These are phyloP conservation scores for Boletus vermiculosoides DNA, from an alignment of 768 basidiomycete species.

Conservation along the genomic window DNA sequence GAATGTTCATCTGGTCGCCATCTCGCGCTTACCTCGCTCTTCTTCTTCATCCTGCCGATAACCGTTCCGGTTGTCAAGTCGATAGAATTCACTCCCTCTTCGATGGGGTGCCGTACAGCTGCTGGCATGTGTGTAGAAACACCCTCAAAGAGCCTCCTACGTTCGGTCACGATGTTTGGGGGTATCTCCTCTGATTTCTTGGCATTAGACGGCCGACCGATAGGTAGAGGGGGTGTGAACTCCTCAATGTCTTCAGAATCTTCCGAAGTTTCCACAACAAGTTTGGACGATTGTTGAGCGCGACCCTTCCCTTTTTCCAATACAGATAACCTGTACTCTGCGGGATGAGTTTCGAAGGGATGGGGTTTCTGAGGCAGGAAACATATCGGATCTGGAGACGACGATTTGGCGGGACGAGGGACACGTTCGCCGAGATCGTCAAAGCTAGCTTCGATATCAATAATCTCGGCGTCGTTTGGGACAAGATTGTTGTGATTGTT, in stretches of 20 bases:
- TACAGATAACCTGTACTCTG: neutral
- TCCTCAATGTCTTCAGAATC: slow-evolving; percentile 24
- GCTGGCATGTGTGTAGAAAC: neutral
- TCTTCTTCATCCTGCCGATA: slow-evolving; percentile 26
- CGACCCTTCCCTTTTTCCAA: slow-evolving; percentile 27
- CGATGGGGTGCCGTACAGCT: neutral
- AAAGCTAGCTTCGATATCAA: slow-evolving; percentile 15
- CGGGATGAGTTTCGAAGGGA: slow-evolving; percentile 25
- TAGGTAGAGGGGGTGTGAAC: slow-evolving; percentile 8
- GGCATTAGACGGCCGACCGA: neutral
- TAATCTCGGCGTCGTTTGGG: slow-evolving; percentile 20
- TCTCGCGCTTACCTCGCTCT: slow-evolving; percentile 20
- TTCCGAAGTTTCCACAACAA: slow-evolving; percentile 24
- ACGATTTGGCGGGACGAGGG: slow-evolving; percentile 5
- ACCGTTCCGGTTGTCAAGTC: slow-evolving; percentile 4
- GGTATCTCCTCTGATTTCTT: slow-evolving; percentile 18
- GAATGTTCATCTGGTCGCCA: neutral
- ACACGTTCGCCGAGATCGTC: slow-evolving; percentile 28
- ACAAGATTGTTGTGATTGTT: neutral
- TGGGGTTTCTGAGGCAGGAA: slow-evolving; percentile 4
- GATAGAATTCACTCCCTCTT: neutral
- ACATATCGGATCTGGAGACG: slow-evolving; percentile 28
- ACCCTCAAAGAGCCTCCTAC: slow-evolving; percentile 12
- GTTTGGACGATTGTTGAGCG: slow-evolving; percentile 6
- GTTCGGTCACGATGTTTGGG: slow-evolving; percentile 12